Evolutionary conservation across 805 yeast genomes (phyloP).

Genomic region (Spathaspora girioi): DNA sequence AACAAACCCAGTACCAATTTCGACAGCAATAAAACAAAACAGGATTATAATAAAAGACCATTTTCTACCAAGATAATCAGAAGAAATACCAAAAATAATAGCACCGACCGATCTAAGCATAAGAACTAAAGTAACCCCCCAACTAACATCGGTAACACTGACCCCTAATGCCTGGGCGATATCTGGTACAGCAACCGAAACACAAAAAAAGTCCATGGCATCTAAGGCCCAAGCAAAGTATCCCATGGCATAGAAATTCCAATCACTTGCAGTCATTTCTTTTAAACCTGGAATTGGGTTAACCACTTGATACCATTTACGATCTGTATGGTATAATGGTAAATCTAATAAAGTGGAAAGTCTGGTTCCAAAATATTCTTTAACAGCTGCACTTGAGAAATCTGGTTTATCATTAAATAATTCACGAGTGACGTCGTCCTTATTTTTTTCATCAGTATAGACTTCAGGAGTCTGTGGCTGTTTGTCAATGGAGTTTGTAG

Average conservation of each 20-base stretch:
- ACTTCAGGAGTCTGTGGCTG: background rate
- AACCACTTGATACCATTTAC: constrained; percentile 25
- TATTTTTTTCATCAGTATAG: background rate
- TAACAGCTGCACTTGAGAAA: constrained; percentile 8
- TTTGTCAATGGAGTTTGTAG: background rate
- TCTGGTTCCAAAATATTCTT: constrained; percentile 12
- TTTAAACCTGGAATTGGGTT: constrained; percentile 42
- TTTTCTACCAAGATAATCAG: constrained; percentile 61
- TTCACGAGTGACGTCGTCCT: constrained; percentile 1
- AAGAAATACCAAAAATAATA: constrained; percentile 52
- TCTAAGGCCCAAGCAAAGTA: constrained; percentile 64
- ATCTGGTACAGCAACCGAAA: constrained; percentile 46
- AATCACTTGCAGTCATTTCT: constrained; percentile 17
- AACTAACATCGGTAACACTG: constrained; percentile 50
- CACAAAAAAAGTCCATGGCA: constrained; percentile 61
- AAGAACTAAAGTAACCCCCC: constrained; percentile 66
- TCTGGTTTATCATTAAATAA: constrained; percentile 15
- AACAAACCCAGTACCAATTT: constrained; percentile 63
- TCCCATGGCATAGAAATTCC: constrained; percentile 54
- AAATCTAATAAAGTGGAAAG: constrained; percentile 16
- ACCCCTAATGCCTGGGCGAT: constrained; percentile 45
- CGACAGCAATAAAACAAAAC: constrained; percentile 45
- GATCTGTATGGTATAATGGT: constrained; percentile 22
- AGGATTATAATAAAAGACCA: constrained; percentile 52
- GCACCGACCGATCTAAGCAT: constrained; percentile 71